Conservation (phyloP, 2,329 filamentous ascomycete species). For the Aspergillus hortae region DNA sequence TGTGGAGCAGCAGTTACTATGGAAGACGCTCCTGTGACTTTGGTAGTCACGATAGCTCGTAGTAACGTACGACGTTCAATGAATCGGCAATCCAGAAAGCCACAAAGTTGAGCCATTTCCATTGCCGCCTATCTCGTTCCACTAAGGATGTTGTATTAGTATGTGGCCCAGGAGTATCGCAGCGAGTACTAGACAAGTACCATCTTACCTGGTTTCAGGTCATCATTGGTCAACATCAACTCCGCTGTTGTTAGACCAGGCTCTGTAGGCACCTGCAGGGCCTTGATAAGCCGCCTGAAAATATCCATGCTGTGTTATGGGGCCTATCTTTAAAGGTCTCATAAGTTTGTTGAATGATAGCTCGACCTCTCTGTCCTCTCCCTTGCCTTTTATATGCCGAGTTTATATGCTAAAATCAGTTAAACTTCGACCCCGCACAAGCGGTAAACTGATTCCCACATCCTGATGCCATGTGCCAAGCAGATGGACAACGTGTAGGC, state of each 20-base stretch:
- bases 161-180: not conserved
- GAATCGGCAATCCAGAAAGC: constrained; percentile 83
- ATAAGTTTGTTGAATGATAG: no score
- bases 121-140: constrained; percentile 74
- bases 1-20: constrained; percentile 20
- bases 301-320: constrained; percentile 19
- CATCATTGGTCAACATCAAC: constrained; percentile 82
- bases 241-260: constrained; percentile 73
- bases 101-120: constrained; percentile 84
- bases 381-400: no score
- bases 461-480: no score
- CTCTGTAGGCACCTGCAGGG: constrained; percentile 70
- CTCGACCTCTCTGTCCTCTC: no score
- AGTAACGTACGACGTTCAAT: constrained; percentile 64
- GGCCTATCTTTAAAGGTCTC: no score
- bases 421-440: not conserved
- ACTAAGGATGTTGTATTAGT: constrained; percentile 43
- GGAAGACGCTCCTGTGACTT: not conserved
- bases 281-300: constrained; percentile 41
- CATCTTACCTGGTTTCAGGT: constrained; percentile 61
- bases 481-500: no score
- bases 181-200: not conserved
- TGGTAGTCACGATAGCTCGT: not conserved
- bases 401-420: not conserved
- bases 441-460: not conserved